These are phyloP conservation scores for Bipolaris bicolor DNA, from an alignment of 2,329 filamentous ascomycete genomes.

Conservation along the genomic window DNA sequence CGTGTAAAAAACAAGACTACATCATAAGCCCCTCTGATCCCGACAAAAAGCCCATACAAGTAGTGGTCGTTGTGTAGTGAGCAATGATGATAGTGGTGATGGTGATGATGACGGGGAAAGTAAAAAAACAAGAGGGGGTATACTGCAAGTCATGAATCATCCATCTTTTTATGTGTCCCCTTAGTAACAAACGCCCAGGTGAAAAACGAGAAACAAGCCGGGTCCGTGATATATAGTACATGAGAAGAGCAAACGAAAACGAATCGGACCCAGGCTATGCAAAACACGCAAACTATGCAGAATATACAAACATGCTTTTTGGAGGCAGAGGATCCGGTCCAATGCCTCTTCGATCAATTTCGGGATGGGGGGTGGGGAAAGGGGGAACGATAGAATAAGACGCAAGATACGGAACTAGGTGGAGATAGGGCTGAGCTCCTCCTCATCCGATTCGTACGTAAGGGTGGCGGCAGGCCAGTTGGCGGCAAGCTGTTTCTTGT, in stretches of 20 bases:
- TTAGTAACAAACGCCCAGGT: neutral
- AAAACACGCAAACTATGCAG: constrained; percentile 3
- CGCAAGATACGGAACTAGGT: constrained; percentile 7
- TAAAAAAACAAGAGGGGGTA: neutral
- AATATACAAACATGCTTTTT: neutral
- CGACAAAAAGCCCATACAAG: too few relatives aligned
- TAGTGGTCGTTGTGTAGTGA: too few relatives aligned
- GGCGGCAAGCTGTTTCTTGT: constrained; percentile 19
- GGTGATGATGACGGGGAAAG: neutral
- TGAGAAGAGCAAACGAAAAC: neutral
- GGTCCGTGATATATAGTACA: neutral
- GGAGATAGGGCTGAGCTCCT: constrained; percentile 24
- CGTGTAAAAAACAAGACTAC: neutral
- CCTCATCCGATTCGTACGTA: constrained; percentile 36
- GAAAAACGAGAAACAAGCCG: neutral
- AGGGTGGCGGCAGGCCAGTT: constrained; percentile 24
- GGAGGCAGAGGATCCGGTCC: neutral
- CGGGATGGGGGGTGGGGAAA: neutral
- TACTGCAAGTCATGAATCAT: constrained; percentile 9
- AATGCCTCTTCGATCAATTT: constrained; percentile 1
- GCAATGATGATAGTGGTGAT: too few relatives aligned
- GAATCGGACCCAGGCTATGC: neutral
- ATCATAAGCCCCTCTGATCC: neutral
- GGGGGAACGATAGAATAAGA: neutral
- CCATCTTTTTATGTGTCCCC: constrained; percentile 5